Conservation (phyloP, 1,284 basidiomycete genomes). For the Microbotryum silenes-acaulis region DNA sequence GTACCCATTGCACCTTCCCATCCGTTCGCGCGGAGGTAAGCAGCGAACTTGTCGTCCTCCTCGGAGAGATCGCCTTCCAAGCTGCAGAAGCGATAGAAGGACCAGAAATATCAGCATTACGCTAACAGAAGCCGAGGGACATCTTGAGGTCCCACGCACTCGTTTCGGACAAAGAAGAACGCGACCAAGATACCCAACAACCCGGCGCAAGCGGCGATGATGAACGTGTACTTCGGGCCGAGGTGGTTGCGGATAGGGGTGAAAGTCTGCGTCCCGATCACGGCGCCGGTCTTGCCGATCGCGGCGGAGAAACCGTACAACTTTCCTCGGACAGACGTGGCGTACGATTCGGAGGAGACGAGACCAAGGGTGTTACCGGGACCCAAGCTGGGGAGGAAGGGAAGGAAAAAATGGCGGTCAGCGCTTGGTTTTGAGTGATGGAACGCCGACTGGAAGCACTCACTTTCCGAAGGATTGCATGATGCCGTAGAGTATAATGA, state of each 20-base stretch:
- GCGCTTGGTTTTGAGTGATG: background rate
- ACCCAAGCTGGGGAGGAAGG: constrained; percentile 39
- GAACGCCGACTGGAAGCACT: constrained; percentile 35
- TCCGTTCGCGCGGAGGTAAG: constrained; percentile 55
- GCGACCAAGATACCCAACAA: constrained; percentile 56
- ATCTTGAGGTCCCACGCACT: constrained; percentile 6
- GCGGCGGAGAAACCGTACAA: constrained; percentile 60
- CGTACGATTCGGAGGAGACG: constrained; percentile 52
- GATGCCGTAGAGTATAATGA: constrained; percentile 56
- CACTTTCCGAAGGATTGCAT: constrained; percentile 60
- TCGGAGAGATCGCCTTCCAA: constrained; percentile 56
- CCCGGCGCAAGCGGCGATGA: constrained; percentile 61
- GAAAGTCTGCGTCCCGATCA: constrained; percentile 57
- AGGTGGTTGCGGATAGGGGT: constrained; percentile 33
- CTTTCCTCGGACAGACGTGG: constrained; percentile 61
- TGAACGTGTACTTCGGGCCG: constrained; percentile 52
- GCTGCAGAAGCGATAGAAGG: background rate
- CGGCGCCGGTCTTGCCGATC: constrained; percentile 65
- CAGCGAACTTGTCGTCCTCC: constrained; percentile 57
- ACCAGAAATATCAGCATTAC: background rate
- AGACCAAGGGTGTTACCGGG: constrained; percentile 66
- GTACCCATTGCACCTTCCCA: constrained; percentile 61
- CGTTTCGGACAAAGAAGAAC: constrained; percentile 52
- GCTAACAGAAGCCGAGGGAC: no score
- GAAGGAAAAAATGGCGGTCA: background rate